phyloP scores from a whole-genome alignment of 768 basidiomycete species.

The Collybia sp. region DNA sequence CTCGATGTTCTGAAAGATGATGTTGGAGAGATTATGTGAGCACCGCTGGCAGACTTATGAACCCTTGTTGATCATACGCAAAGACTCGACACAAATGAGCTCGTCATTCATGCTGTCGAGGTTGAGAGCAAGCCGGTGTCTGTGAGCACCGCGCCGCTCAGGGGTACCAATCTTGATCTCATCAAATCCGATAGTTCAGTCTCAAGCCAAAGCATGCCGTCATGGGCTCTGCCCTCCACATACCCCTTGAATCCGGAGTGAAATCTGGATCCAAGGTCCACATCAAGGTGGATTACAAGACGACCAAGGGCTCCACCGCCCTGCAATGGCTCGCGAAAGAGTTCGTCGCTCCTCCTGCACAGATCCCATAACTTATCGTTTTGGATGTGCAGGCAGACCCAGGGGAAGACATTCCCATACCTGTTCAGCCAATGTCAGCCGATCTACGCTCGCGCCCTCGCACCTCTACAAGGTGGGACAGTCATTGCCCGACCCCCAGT shows the following conservation, averaged over 20 bases:
- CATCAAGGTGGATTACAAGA: constrained; percentile 62
- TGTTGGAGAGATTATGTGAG: constrained; percentile 59
- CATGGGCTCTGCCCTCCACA: constrained; percentile 73
- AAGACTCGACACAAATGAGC: constrained; percentile 68
- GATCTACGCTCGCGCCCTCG: constrained; percentile 78
- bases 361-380: not conserved
- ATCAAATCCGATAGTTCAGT: constrained; percentile 33
- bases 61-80: not conserved
- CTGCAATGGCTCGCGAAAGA: constrained; percentile 87
- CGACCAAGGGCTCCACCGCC: constrained; percentile 70
- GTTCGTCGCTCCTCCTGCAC: constrained; percentile 28
- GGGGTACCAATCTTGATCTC: not conserved
- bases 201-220: constrained; percentile 57
- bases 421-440: constrained; percentile 94
- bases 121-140: constrained; percentile 44
- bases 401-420: constrained; percentile 80
- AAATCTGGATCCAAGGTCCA: constrained; percentile 41
- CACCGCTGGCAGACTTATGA: not conserved
- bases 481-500: not conserved
- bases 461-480: constrained; percentile 67
- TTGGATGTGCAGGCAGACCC: constrained; percentile 60
- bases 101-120: constrained; percentile 52
- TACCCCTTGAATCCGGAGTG: constrained; percentile 43
- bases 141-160: constrained; percentile 27
- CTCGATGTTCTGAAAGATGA: constrained; percentile 49